These are phyloP conservation scores for Hibiscus syriacus DNA, from an alignment of 345 rosid species.

Conservation along the genomic window DNA sequence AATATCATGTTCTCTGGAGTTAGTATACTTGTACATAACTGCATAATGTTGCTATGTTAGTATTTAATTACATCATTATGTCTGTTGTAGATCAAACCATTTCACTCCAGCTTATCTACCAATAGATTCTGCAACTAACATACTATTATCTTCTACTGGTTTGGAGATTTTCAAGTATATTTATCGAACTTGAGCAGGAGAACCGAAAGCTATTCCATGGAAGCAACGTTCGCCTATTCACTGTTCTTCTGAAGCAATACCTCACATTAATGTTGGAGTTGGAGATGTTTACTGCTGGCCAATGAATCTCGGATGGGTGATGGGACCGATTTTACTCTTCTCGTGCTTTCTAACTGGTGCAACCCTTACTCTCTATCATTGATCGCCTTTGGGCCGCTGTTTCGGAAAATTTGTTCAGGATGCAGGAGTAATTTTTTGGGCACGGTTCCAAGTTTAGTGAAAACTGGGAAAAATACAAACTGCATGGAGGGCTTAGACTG, in stretches of 20 bases:
- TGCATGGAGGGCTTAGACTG: no score
- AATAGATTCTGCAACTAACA: conserved; percentile 52
- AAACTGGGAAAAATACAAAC: no score
- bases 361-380: no score
- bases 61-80: not conserved
- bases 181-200: conserved; percentile 40
- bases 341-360: conserved; percentile 59
- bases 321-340: conserved; percentile 73
- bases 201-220: conserved; percentile 94
- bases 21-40: no score
- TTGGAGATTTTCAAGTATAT: conserved; percentile 5
- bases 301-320: conserved; percentile 91
- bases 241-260: no score
- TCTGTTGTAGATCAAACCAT: conserved; percentile 26
- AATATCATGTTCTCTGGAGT: no score
- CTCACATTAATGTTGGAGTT: no score
- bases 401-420: conserved; percentile 88
- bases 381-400: no score
- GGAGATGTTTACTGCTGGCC: conserved; percentile 95
- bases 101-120: no score
- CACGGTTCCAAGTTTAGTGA: conserved; percentile 86
- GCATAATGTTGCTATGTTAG: no score
- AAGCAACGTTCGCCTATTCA: conserved; percentile 77
- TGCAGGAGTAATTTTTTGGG: conserved; percentile 86
- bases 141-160: conserved; percentile 64